Evolutionary conservation across 169 alveolate species (phyloP).

Genomic region (Miamiensis avidus): DNA sequence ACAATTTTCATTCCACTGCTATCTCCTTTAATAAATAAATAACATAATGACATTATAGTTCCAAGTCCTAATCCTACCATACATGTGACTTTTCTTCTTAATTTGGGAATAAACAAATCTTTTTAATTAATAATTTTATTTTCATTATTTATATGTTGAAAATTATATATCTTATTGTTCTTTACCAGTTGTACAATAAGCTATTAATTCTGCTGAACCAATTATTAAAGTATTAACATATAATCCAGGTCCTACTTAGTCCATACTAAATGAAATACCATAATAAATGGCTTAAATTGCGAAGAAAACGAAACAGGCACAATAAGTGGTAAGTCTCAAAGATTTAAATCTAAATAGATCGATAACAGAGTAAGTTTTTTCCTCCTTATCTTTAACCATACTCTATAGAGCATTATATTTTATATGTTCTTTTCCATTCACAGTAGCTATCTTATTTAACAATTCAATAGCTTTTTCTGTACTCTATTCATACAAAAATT

Average conservation of each 20-base stretch:
- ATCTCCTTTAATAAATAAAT: conserved; percentile 15
- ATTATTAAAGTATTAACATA: conserved; percentile 27
- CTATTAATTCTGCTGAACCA: conserved; percentile 30
- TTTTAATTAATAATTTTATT: background rate
- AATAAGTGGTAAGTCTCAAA: conserved; percentile 27
- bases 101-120: conserved; percentile 35
- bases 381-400: conserved; percentile 17
- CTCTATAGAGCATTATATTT: conserved; percentile 17
- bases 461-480: conserved; percentile 20
- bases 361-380: conserved; percentile 23
- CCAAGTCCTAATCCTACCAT: conserved; percentile 20
- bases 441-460: conserved; percentile 36
- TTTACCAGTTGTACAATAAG: conserved; percentile 40
- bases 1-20: background rate
- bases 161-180: background rate
- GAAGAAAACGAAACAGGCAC: conserved; percentile 35
- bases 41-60: conserved; percentile 14
- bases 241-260: conserved; percentile 25
- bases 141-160: background rate
- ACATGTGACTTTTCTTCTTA: conserved; percentile 24
- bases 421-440: conserved; percentile 22
- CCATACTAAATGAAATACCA: conserved; percentile 44
- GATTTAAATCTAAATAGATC: conserved; percentile 39
- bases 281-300: conserved; percentile 37
- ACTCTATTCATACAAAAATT: conserved; percentile 32